Conservation (phyloP, 495 filamentous ascomycete genomes). For the Clavariopsis aquatica region DNA sequence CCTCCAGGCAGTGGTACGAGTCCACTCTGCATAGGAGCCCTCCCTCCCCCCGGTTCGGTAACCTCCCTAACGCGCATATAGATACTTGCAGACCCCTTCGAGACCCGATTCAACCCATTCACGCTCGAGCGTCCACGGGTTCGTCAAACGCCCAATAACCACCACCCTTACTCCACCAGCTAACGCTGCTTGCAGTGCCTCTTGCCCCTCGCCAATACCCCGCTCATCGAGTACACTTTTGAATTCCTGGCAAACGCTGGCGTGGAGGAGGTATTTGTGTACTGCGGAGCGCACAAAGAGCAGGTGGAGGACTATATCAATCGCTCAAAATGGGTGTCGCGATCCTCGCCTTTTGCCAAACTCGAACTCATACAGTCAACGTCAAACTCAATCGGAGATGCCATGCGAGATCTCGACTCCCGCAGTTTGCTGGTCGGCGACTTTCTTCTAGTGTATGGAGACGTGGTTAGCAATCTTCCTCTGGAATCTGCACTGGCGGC, state of each 20-base stretch:
- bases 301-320: conserved; percentile 82
- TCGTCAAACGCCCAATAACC: conserved; percentile 44
- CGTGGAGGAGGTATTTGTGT: conserved; percentile 88
- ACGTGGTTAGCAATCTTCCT: conserved; percentile 87
- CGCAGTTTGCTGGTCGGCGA: conserved; percentile 84
- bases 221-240: conserved; percentile 95
- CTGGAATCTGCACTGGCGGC: conserved; percentile 75
- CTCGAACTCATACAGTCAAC: conserved; percentile 85
- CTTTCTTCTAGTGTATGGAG: conserved; percentile 89
- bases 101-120: conserved; percentile 87
- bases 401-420: conserved; percentile 89
- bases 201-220: conserved; percentile 87
- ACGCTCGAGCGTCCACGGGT: conserved; percentile 86
- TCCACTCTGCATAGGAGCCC: conserved; percentile 8
- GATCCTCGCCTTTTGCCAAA: conserved; percentile 78
- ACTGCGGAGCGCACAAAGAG: conserved; percentile 86
- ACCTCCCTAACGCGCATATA: conserved; percentile 27
- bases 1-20: conserved; percentile 82
- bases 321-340: conserved; percentile 65
- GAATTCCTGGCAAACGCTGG: conserved; percentile 95
- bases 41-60: no score
- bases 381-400: conserved; percentile 87
- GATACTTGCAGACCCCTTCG: conserved; percentile 86
- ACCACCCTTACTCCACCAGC: neutral
- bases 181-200: conserved; percentile 68